Conservation (phyloP, 2,329 filamentous ascomycete species). For the Colletotrichum liaoningense region DNA sequence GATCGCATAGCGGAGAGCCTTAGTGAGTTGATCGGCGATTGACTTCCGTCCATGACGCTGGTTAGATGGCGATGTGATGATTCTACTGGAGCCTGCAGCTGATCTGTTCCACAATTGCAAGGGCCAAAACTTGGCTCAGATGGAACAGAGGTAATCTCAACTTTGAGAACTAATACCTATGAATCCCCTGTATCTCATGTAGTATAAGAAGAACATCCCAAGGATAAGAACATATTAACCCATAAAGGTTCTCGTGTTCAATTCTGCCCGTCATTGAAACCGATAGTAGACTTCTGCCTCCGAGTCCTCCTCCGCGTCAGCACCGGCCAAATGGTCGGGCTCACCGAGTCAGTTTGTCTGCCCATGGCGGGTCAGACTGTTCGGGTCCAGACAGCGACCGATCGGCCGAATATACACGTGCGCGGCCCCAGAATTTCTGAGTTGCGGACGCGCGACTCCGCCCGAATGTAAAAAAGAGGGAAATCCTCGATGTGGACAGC, state of each 20-base stretch:
- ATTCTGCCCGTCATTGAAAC: neutral
- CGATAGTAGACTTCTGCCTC: neutral
- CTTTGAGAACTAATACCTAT: no score
- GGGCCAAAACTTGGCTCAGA: neutral
- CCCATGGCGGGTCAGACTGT: neutral
- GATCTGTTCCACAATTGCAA: neutral
- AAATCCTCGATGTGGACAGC: neutral
- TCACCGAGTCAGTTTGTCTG: neutral
- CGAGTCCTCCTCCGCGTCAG: neutral
- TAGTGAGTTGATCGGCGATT: neutral
- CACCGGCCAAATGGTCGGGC: neutral
- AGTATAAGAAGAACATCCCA: no score
- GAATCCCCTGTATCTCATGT: no score
- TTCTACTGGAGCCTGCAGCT: neutral
- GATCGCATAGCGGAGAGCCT: neutral
- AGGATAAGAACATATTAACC: neutral
- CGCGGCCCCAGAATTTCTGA: neutral
- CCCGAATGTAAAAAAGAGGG: neutral
- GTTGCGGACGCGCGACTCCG: neutral
- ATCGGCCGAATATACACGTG: neutral
- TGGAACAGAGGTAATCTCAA: neutral
- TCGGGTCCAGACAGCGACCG: neutral
- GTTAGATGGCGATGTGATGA: neutral
- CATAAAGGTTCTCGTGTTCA: neutral
- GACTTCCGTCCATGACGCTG: neutral